Conservation (phyloP, 441 rosid species). For the Euphorbia corollata region DNA sequence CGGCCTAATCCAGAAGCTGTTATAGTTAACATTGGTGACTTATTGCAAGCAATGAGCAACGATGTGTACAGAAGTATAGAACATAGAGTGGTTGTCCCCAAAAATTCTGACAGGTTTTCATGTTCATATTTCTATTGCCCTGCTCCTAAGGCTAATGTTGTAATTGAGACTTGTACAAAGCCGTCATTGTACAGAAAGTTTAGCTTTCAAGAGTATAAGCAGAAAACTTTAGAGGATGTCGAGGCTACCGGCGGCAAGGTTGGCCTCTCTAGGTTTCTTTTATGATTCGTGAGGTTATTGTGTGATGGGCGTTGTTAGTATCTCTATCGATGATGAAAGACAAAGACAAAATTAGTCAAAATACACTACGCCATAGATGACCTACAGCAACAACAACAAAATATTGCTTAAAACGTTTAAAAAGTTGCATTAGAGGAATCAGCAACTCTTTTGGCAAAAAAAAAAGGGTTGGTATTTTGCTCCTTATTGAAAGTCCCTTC, state of each 20-base stretch:
- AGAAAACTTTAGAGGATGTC: slow-evolving; percentile 45
- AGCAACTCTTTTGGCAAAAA: too few species aligned
- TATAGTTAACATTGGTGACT: slow-evolving; percentile 52
- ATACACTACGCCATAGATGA: too few species aligned
- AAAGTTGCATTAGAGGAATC: too few species aligned
- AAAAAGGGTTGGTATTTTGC: too few species aligned
- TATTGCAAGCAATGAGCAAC: slow-evolving; percentile 60
- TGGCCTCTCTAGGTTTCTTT: slow-evolving; percentile 60
- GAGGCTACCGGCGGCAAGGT: slow-evolving; percentile 56
- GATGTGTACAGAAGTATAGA: slow-evolving; percentile 46
- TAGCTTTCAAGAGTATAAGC: slow-evolving; percentile 43
- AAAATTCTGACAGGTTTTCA: slow-evolving; percentile 42
- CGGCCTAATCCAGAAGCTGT: slow-evolving; percentile 40
- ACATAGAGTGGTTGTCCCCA: slow-evolving; percentile 52
- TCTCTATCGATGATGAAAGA: too few species aligned
- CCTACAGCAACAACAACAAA: too few species aligned
- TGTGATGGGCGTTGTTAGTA: too few species aligned
- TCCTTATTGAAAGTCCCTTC: too few species aligned
- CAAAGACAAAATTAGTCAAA: too few species aligned
- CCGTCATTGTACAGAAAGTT: slow-evolving; percentile 47
- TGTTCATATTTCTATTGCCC: slow-evolving; percentile 61
- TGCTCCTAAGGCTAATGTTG: slow-evolving; percentile 32
- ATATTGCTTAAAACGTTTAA: too few species aligned
- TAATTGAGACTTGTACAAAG: slow-evolving; percentile 31
- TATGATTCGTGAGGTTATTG: too few species aligned